These are phyloP conservation scores for Pholiota adiposa DNA, from an alignment of 1,284 basidiomycete species.

Conservation along the genomic window DNA sequence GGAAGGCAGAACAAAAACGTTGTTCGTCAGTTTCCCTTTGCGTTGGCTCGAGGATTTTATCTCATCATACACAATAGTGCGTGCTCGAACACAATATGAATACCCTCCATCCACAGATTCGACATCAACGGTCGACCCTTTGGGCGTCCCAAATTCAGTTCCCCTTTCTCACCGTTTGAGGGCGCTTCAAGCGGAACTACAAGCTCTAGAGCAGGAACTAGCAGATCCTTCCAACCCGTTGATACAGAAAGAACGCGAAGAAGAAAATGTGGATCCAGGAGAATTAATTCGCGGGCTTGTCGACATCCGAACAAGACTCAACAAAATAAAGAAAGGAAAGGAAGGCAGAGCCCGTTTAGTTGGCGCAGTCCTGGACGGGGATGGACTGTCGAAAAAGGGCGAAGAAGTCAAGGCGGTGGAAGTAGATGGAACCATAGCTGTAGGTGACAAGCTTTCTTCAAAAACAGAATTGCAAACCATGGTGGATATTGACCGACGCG, in stretches of 20 bases:
- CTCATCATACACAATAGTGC: conserved; percentile 37
- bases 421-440: conserved; percentile 24
- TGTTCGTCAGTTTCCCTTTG: conserved; percentile 28
- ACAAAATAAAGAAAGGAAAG: conserved; percentile 65
- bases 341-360: conserved; percentile 73
- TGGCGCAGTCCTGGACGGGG: conserved; percentile 57
- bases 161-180: conserved; percentile 67
- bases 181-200: conserved; percentile 64
- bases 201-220: conserved; percentile 68
- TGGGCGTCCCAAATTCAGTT: conserved; percentile 39
- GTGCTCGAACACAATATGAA: conserved; percentile 58
- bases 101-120: conserved; percentile 71
- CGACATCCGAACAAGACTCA: conserved; percentile 69
- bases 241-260: conserved; percentile 56
- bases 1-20: conserved; percentile 68
- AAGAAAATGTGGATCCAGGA: conserved; percentile 69
- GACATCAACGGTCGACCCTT: conserved; percentile 43
- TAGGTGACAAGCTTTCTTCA: conserved; percentile 18
- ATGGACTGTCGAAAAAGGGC: conserved; percentile 21
- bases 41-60: background rate
- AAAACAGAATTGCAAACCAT: conserved; percentile 50
- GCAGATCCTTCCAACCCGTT: conserved; percentile 72
- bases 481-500: conserved; percentile 77
- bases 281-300: conserved; percentile 77
- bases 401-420: conserved; percentile 24